phyloP scores from a whole-genome alignment of 2,329 filamentous ascomycete genomes.

The Gnomoniopsis sp. region DNA sequence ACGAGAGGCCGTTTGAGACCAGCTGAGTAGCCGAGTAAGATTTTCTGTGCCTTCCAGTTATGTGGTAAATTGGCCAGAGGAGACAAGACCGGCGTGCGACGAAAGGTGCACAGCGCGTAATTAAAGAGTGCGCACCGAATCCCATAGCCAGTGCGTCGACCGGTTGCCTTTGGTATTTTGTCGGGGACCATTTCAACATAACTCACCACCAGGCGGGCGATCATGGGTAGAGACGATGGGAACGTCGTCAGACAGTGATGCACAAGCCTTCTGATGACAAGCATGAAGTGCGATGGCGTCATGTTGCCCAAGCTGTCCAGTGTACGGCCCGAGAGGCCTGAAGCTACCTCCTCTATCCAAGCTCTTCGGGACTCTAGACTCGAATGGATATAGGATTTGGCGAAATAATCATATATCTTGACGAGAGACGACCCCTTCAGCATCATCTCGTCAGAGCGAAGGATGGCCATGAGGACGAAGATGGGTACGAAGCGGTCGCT shows the following conservation, averaged over 20 bases:
- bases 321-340: slow-evolving; percentile 18
- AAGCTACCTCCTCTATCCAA: slow-evolving; percentile 2
- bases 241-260: slow-evolving; percentile 27
- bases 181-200: slow-evolving; percentile 23
- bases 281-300: slow-evolving; percentile 22
- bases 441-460: slow-evolving; percentile 32
- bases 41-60: slow-evolving; percentile 57
- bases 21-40: slow-evolving; percentile 50
- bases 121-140: slow-evolving; percentile 39
- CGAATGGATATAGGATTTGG: slow-evolving; percentile 20
- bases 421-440: slow-evolving; percentile 27
- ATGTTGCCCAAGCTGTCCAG: slow-evolving; percentile 23
- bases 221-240: slow-evolving; percentile 26
- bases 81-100: slow-evolving; percentile 28
- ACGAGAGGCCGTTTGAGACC: slow-evolving; percentile 44
- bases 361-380: background rate
- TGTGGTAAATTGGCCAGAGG: slow-evolving; percentile 35
- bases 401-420: slow-evolving; percentile 31
- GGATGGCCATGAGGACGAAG: slow-evolving; percentile 35
- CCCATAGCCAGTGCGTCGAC: slow-evolving; percentile 22
- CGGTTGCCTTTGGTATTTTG: slow-evolving; percentile 6
- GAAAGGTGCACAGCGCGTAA: slow-evolving; percentile 34
- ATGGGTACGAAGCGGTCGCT: slow-evolving; percentile 32
- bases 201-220: slow-evolving; percentile 25
- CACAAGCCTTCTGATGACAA: slow-evolving; percentile 25